Evolutionary conservation across 139 green algal species (phyloP).

Genomic region (Coelastrella sp.): DNA sequence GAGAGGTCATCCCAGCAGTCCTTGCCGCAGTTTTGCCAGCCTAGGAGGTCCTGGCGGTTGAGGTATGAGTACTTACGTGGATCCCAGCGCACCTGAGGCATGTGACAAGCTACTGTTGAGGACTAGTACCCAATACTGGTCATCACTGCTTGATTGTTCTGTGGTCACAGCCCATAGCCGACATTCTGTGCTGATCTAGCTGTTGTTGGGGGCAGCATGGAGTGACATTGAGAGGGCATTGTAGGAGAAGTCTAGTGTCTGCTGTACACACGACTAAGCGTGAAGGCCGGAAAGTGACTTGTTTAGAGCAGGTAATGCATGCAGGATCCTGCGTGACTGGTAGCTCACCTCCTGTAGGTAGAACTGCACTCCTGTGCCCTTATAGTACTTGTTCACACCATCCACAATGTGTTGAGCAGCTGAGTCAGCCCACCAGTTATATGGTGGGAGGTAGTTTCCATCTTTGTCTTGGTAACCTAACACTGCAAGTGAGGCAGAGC

Average conservation of each 20-base stretch:
- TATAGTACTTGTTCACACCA: conserved; percentile 35
- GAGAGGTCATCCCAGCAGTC: conserved; percentile 34
- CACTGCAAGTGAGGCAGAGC: conserved; percentile 4
- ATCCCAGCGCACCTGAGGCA: conserved; percentile 42
- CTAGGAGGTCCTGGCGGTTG: conserved; percentile 36
- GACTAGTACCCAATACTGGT: neutral
- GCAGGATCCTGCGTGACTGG: neutral
- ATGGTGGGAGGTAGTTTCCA: conserved; percentile 34
- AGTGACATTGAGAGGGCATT: too few relatives aligned
- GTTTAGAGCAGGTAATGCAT: neutral
- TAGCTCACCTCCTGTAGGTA: conserved; percentile 2
- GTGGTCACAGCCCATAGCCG: too few relatives aligned
- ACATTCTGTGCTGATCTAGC: too few relatives aligned
- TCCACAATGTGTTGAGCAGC: conserved; percentile 36
- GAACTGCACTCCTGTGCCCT: conserved; percentile 34
- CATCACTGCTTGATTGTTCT: neutral
- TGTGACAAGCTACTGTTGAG: neutral
- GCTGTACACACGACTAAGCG: neutral
- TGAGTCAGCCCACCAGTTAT: conserved; percentile 45
- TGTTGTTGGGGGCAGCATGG: too few relatives aligned
- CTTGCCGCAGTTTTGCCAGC: conserved; percentile 46
- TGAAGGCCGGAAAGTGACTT: neutral
- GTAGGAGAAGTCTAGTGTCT: too few relatives aligned
- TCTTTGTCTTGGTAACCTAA: conserved; percentile 37
- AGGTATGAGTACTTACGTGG: conserved; percentile 45